Evolutionary conservation across 1,284 basidiomycete species (phyloP).

Genomic region (Volvariella volvacea): DNA sequence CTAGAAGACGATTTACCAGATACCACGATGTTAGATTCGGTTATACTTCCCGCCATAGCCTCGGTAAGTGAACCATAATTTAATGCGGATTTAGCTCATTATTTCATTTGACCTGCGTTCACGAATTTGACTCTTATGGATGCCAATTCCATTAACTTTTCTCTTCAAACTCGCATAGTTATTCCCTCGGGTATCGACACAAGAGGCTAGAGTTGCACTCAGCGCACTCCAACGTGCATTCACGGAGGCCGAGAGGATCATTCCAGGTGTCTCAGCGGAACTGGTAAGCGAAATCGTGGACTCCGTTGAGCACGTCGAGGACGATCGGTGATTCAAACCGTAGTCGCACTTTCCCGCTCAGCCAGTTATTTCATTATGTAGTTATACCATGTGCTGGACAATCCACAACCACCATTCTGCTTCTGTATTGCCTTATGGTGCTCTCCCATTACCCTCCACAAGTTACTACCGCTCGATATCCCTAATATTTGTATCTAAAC

Average conservation of each 20-base stretch:
- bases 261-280: conserved; percentile 77
- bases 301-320: conserved; percentile 86
- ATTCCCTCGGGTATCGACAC: conserved; percentile 81
- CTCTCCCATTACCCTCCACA: conserved; percentile 4
- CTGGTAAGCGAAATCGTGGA: conserved; percentile 84
- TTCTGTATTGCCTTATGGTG: too few relatives aligned
- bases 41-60: conserved; percentile 87
- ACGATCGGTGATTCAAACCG: conserved; percentile 35
- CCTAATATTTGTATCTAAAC: conserved; percentile 6
- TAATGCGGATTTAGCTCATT: too few relatives aligned
- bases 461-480: conserved; percentile 3
- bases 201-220: conserved; percentile 80
- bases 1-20: conserved; percentile 57
- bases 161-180: conserved; percentile 53
- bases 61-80: conserved; percentile 77
- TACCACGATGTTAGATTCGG: conserved; percentile 90
- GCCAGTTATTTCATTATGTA: too few relatives aligned
- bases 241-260: conserved; percentile 85
- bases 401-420: too few relatives aligned
- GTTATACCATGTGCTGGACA: too few relatives aligned
- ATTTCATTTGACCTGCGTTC: too few relatives aligned
- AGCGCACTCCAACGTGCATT: conserved; percentile 84
- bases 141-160: too few relatives aligned
- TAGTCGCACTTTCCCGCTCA: conserved; percentile 7
- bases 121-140: too few relatives aligned